Base-by-base conservation (phyloP, 441 rosid genomes). In the Breynia disticha region DNA sequence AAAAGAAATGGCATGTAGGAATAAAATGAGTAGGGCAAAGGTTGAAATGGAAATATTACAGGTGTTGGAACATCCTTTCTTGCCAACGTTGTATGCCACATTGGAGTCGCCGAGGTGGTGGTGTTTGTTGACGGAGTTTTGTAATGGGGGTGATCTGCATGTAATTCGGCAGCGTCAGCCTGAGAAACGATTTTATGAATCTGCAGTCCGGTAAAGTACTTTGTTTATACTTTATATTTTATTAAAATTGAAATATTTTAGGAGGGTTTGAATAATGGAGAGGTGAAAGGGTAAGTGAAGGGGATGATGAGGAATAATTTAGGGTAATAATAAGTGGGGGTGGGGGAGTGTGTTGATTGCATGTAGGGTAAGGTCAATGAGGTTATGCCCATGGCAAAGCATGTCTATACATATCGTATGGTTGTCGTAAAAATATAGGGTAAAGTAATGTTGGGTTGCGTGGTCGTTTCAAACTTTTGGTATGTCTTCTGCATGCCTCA, bases 71-170 rank as follows among this genome's bases (percentile, higher is more conserved):
- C 98, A 91, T 61, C 96, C 98, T 5, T 91, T 91, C 56, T 69
- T 91, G 48, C 98, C 98, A 18, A 78, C 86, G 57, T 89, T 91
- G 37, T 80, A 82, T 75, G 94, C 87, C 32, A 78, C 83, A 8
- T 71, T 88, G 6, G 98, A 87, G 65, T 82, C 94, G 3, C 83
- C 83, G 3, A 78, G 78, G 71, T 91, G 94, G 90, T 78, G 85
- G 16, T 91, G 96, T 65, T 68, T 87, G 32, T 68, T 91, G 7
- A 87, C 95, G 48, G 98, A 91, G 76, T 91, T 91, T 62, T 87
- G 98, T 56, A 76, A 88, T 57, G 96, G 96, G 57, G 96, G 95
- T 9, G 96, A 88, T 74, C 94, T 91, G 57, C 98, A 91, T 52
- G 90, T 86, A 37, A 90, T 91, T 76, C 95, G 98, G 32, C 98